Evolutionary conservation across 2,329 filamentous ascomycete species (phyloP), one percentile per base, ranked within the genome.

Genomic region (Alternaria infectoria): DNA sequence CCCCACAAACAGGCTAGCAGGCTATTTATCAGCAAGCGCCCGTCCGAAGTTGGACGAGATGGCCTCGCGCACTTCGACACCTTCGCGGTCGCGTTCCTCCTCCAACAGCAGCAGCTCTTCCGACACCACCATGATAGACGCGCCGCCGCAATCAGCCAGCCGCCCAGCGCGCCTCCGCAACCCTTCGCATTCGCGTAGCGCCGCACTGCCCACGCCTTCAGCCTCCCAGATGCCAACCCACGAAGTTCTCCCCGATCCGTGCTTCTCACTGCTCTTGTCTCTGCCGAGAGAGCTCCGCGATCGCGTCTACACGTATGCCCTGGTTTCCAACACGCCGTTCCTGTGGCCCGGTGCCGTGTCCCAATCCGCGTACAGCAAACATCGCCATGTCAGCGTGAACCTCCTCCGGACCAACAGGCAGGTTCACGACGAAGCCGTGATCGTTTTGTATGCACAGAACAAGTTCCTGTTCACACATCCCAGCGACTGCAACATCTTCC

Each of bases 401-500:
- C 76, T 81, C 10, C 68, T 81, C 13, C 72, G 64, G 9, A 64
- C 69, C 11, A 75, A 67, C 58, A 68, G 64, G 10, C 74, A 77
- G 52, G 67, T 81, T 25, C 71, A 79, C 64, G 58, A 65, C 12
- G 79, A 81, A 55, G 74, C 78, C 5, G 72, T 71, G 5, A 72
- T 75, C 0, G 62, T 80, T 13, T 70, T 81, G n/a, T 81, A 81
- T 66, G 58, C 69, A 12, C 54, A 54, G 17, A 81, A 81, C 70
- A 77, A 74, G 51, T 79, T 81, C 59, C 67, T 78, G 56, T 81
- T 81, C 70, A 74, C 70, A 5, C 79, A 81, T 55, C 79, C 79
- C 7, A 77, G 74, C 54, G 79, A 81, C 60, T 78, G 75, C 66
- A 81, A 78, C 69, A 76, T 81, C 65, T 81, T 81, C 66, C 74